Evolutionary conservation across 176 grass and related monocot genomes (phyloP).

Genomic region (Cocos nucifera): DNA sequence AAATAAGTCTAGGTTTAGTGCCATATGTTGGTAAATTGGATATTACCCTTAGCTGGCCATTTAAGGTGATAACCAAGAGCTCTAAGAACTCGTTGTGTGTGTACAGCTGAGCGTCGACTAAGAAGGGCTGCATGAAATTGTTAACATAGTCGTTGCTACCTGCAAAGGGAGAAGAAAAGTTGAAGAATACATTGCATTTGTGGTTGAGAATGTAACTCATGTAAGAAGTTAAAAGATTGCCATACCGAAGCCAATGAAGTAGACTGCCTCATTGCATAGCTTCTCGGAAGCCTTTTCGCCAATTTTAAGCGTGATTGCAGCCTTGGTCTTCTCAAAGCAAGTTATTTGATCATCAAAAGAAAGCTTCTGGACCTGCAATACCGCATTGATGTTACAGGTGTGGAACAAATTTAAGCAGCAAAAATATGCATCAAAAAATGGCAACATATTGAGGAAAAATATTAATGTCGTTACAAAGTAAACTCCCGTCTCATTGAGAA

Average conservation of each 20-base stretch:
- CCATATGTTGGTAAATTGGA: not conserved
- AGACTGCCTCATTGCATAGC: slow-evolving; percentile 59
- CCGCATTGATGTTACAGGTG: not conserved
- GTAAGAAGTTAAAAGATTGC: not conserved
- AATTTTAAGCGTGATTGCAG: slow-evolving; percentile 56
- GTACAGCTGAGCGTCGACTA: slow-evolving; percentile 77
- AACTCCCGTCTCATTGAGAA: slow-evolving; percentile 92
- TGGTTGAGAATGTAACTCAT: no score
- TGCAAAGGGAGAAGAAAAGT: slow-evolving; percentile 3
- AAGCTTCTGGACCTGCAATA: slow-evolving; percentile 69
- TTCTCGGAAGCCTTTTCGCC: slow-evolving; percentile 54
- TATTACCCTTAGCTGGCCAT: slow-evolving; percentile 56
- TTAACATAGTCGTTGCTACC: slow-evolving; percentile 99
- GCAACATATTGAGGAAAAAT: not conserved
- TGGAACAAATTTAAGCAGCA: not conserved
- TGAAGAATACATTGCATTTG: no score
- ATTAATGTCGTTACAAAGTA: slow-evolving; percentile 65
- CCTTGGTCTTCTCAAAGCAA: slow-evolving; percentile 45
- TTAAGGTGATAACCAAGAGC: slow-evolving; percentile 56
- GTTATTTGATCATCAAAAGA: slow-evolving; percentile 90
- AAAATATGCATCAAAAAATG: not conserved
- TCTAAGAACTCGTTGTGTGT: slow-evolving; percentile 70
- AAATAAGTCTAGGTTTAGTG: no score
- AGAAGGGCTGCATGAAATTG: slow-evolving; percentile 90
- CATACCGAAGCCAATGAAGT: slow-evolving; percentile 66